Conservation (phyloP, 2,329 filamentous ascomycete genomes). For the Cadophora malorum region DNA sequence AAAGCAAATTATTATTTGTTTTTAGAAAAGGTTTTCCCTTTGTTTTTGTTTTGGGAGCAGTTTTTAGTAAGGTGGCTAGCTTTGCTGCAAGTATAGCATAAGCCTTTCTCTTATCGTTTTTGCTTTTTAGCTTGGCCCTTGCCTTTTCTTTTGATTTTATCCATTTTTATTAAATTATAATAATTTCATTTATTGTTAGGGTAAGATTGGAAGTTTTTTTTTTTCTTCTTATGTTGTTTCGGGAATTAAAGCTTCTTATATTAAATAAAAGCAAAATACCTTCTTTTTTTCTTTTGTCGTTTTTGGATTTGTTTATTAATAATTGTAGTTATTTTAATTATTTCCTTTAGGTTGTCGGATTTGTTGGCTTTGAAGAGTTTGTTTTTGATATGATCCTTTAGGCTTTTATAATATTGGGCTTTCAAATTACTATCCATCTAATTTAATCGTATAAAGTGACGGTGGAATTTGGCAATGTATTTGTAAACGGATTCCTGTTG, state of each 20-base stretch:
- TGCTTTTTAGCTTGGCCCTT: background rate
- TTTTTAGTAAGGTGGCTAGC: background rate
- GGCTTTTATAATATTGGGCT: background rate
- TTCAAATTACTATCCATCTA: background rate
- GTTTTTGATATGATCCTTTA: background rate
- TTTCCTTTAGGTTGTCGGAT: background rate
- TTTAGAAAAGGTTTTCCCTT: background rate
- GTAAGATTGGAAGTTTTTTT: background rate
- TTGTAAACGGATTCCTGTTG: background rate
- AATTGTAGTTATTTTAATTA: background rate
- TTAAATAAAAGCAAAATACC: background rate
- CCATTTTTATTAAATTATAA: slow-evolving; percentile 5
- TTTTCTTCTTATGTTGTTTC: background rate
- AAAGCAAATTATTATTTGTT: background rate
- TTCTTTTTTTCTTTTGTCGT: background rate
- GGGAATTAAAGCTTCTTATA: background rate
- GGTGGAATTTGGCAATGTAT: background rate
- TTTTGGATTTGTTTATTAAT: background rate
- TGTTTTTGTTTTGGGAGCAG: background rate
- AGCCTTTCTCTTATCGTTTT: background rate
- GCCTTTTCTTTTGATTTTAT: background rate
- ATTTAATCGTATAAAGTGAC: background rate
- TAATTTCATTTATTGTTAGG: slow-evolving; percentile 1
- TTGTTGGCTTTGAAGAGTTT: background rate
- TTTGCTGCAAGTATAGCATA: too few relatives aligned